These are phyloP conservation scores for Pichia paraexigua DNA, from an alignment of 805 yeast genomes.

Conservation along the genomic window DNA sequence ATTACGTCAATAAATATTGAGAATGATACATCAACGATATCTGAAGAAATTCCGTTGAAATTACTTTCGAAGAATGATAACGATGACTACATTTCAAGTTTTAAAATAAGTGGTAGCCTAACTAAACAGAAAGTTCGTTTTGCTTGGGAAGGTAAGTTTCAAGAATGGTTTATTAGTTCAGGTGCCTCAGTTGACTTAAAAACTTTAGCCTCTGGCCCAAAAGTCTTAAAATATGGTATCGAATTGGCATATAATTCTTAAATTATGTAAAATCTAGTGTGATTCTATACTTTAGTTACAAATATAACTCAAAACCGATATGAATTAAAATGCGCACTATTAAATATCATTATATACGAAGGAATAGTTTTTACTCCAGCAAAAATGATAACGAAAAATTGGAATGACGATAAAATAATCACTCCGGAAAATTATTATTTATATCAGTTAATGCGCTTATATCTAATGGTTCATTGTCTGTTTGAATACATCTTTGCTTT, in stretches of 20 bases:
- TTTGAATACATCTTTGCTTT: too few relatives aligned
- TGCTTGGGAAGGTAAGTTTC: constrained; percentile 83
- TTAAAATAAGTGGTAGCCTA: constrained; percentile 66
- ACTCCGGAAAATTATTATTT: background rate
- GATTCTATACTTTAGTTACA: too few relatives aligned
- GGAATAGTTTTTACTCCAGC: background rate
- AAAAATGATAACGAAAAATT: background rate
- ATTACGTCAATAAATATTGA: background rate
- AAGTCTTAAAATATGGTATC: constrained; percentile 46
- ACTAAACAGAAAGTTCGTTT: constrained; percentile 53
- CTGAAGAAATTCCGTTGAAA: background rate
- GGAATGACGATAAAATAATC: background rate
- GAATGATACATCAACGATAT: background rate
- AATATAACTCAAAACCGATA: too few relatives aligned
- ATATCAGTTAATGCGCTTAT: background rate
- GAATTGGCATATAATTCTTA: constrained; percentile 55
- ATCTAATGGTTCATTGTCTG: background rate
- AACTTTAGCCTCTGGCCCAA: constrained; percentile 34
- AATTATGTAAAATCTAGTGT: background rate
- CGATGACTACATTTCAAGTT: constrained; percentile 38
- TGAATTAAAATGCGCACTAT: background rate
- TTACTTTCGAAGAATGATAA: background rate
- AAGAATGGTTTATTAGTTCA: constrained; percentile 69
- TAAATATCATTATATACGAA: background rate
- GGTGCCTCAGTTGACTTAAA: constrained; percentile 52